These are phyloP conservation scores for Boletus subparvulus DNA, from an alignment of 768 basidiomycete genomes.

Conservation along the genomic window DNA sequence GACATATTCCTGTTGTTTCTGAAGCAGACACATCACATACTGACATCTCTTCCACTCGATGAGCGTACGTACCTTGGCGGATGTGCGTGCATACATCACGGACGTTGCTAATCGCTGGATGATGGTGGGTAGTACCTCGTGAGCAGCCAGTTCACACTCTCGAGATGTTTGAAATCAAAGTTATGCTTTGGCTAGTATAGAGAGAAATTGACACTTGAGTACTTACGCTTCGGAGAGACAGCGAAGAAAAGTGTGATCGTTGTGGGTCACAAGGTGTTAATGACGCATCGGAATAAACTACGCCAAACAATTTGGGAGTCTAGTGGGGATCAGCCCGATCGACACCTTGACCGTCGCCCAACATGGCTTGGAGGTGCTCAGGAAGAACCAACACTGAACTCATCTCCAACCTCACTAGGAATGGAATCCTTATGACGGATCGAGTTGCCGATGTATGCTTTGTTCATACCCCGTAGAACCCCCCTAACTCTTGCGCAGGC, in stretches of 20 bases:
- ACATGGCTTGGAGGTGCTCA: slow-evolving; percentile 82
- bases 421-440: slow-evolving; percentile 57
- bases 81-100: slow-evolving; percentile 32
- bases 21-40: not conserved
- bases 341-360: not conserved
- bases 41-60: not conserved
- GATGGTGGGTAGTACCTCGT: not conserved
- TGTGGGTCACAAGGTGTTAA: not conserved
- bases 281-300: slow-evolving; percentile 5
- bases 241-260: not conserved
- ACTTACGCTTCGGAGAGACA: no score
- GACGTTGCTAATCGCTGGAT: not conserved
- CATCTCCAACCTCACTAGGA: slow-evolving; percentile 58
- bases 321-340: not conserved
- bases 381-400: slow-evolving; percentile 73
- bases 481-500: slow-evolving; percentile 43
- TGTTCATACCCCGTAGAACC: not conserved
- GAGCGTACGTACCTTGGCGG: slow-evolving; percentile 26
- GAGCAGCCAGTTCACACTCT: not conserved
- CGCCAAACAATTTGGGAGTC: slow-evolving; percentile 7
- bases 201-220: not conserved
- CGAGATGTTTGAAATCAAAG: not conserved
- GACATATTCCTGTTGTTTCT: slow-evolving; percentile 55
- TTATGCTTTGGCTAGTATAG: not conserved
- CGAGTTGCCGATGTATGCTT: slow-evolving; percentile 52